A percentile compares a stretch with the other conserved stretches of the same genome.
phyloP scores from a whole-genome alignment of 495 filamentous ascomycete genomes.

The Aspergillus cristatus region DNA sequence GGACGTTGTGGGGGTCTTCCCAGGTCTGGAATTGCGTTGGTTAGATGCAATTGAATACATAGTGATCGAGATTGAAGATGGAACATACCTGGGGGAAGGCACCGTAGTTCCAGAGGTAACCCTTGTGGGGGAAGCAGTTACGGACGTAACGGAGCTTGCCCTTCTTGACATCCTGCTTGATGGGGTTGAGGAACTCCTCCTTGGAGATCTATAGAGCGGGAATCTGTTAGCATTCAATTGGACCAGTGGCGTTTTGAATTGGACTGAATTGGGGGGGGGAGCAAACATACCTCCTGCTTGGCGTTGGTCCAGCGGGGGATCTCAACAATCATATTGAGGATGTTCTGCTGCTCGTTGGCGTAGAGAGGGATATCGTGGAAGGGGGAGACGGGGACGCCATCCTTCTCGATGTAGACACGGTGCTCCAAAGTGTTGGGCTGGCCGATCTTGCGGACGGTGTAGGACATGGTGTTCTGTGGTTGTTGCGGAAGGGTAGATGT shows the following conservation, averaged over 20 bases:
- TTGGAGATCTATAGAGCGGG: conserved; percentile 72
- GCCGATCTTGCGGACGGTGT: conserved; percentile 76
- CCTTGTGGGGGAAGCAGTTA: conserved; percentile 99
- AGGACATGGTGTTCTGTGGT: conserved; percentile 31
- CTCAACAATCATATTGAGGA: conserved; percentile 99
- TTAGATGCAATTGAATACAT: conserved; percentile 1
- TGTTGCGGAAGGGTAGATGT: conserved; percentile 8
- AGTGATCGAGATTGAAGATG: not conserved
- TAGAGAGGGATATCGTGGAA: conserved; percentile 99
- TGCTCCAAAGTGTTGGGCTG: conserved; percentile 90
- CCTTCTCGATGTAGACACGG: conserved; percentile 94
- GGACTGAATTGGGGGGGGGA: too few relatives aligned
- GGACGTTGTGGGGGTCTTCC: conserved; percentile 92
- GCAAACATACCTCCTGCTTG: conserved; percentile 93
- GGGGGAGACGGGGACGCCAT: conserved; percentile 85
- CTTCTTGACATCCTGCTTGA: conserved; percentile 64
- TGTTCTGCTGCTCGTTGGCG: conserved; percentile 83
- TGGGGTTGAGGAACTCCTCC: conserved; percentile 93
- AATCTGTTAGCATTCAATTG: not conserved
- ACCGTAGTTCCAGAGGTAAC: conserved; percentile 99
- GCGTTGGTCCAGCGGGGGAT: conserved; percentile 99
- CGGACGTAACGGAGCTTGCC: conserved; percentile 80
- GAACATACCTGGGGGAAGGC: conserved; percentile 85
- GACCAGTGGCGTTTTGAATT: too few relatives aligned
- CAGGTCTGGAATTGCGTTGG: conserved; percentile 59